Base-by-base conservation (phyloP, 2,329 filamentous ascomycete genomes). In the Chaetoscypha palmicola region DNA sequence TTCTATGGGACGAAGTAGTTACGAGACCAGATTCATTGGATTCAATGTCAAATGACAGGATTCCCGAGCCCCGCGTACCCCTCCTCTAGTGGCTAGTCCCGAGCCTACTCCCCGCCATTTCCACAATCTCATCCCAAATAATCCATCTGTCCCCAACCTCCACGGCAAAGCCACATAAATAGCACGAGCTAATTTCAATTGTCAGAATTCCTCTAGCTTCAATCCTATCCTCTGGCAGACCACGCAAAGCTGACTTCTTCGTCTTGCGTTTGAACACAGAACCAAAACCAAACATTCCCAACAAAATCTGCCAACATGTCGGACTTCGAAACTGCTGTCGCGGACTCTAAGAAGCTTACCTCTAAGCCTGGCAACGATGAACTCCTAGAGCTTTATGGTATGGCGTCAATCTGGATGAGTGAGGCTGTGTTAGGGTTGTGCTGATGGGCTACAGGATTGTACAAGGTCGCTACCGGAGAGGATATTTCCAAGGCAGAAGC, bases 261-360 rank as follows among this genome's bases (percentile, higher is more conserved):
- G n/a, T n/a, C n/a, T n/a, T n/a, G n/a, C n/a, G n/a, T n/a, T n/a
- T n/a, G n/a, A n/a, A n/a, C 12, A 7, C 24, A 28, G 24, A 7
- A 28, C 12, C 24, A 28, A 7, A 28, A 12, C 24, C 7, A 12
- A 28, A 28, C 24, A 12, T 28, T 12, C 33, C 14, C 22, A 26
- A 30, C 37, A 31, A 24, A n/a, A n/a, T n/a, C n/a, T n/a, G n/a
- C n/a, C 24, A 52, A 30, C 41, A 59, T 58, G 56, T 57, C 56
- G 20, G 56, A 44, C 46, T 81, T 79, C 68, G 57, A 76, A 53
- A 70, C 67, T 63, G 80, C 80, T 50, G 69, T 74, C 57, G 62
- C 60, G 53, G 80, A 85, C 66, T 79, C 75, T 67, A 78, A 77
- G 67, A 81, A 83, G 73, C 72, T 86, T 52, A 76, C 75, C 55